These are phyloP conservation scores for Yarrowia deformans DNA, from an alignment of 805 yeast species.

Conservation along the genomic window DNA sequence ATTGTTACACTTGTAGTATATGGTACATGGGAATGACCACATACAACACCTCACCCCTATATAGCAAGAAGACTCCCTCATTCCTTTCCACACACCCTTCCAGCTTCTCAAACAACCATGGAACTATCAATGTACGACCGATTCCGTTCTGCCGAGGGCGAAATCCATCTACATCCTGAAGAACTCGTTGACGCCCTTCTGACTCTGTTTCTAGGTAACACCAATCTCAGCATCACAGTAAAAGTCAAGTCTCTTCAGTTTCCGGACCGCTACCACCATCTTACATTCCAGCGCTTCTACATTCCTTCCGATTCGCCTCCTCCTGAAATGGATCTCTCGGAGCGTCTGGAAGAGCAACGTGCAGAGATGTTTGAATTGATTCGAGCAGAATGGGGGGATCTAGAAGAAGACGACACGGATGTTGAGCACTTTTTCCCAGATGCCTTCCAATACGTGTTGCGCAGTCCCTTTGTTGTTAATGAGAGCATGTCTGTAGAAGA, in stretches of 20 bases:
- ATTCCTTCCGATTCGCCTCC: background rate
- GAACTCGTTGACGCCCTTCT: background rate
- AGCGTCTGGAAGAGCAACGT: background rate
- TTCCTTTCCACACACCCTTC: background rate
- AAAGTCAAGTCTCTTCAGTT: background rate
- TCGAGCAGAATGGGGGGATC: background rate
- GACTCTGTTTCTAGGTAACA: background rate
- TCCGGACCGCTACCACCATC: background rate
- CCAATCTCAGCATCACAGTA: conserved; percentile 6
- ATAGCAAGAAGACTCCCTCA: background rate
- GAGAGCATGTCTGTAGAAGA: background rate
- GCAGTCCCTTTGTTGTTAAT: background rate
- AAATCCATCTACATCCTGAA: background rate
- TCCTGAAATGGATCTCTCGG: background rate
- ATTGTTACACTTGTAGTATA: too few relatives aligned
- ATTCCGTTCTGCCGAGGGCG: background rate
- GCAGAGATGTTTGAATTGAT: background rate
- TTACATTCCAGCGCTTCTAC: background rate
- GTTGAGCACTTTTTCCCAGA: background rate
- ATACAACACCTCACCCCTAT: too few relatives aligned
- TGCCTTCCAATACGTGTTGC: background rate
- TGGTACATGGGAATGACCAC: too few relatives aligned
- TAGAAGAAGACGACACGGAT: background rate
- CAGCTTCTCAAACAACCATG: background rate
- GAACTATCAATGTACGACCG: background rate